A percentile compares a stretch with the other conserved stretches of the same genome.
Conservation (phyloP, 139 green algal genomes). For the Micractinium sp. region DNA sequence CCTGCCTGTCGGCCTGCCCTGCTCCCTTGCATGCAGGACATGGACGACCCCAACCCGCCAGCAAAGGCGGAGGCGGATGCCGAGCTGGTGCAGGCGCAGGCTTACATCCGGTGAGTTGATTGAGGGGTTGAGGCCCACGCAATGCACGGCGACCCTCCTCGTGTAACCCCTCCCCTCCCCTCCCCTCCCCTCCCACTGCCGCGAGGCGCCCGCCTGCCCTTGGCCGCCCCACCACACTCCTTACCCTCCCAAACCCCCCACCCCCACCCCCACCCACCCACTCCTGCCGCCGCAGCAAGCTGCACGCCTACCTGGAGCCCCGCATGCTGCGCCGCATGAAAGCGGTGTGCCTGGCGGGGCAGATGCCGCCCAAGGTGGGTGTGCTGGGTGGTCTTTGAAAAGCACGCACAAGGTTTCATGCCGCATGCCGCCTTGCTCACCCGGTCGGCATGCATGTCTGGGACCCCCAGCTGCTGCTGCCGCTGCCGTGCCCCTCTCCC, state of each 20-base stretch:
- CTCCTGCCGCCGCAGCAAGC: background rate
- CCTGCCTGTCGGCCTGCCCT: background rate
- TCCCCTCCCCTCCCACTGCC: too few species aligned
- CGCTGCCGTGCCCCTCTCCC: too few species aligned
- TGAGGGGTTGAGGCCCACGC: too few species aligned
- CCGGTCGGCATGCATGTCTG: too few species aligned
- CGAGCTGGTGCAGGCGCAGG: slow-evolving; percentile 68
- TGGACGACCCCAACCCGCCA: slow-evolving; percentile 19
- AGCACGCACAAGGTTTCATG: too few species aligned
- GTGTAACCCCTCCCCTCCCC: background rate
- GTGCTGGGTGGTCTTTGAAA: too few species aligned
- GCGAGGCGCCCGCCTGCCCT: too few species aligned
- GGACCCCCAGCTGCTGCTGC: too few species aligned
- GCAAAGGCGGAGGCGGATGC: slow-evolving; percentile 57
- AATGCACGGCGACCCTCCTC: background rate
- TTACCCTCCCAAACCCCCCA: background rate
- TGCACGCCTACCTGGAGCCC: slow-evolving; percentile 56
- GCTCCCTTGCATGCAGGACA: background rate
- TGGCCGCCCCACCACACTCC: too few species aligned
- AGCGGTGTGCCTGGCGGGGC: slow-evolving; percentile 32
- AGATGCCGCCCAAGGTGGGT: slow-evolving; percentile 37
- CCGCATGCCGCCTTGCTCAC: too few species aligned
- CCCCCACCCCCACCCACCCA: background rate
- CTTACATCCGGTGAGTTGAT: slow-evolving; percentile 62
- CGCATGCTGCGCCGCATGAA: slow-evolving; percentile 77